Evolutionary conservation across 257 asterid species (phyloP), one percentile per base, ranked within the genome.

Genomic region (Solanum medicagineum): DNA sequence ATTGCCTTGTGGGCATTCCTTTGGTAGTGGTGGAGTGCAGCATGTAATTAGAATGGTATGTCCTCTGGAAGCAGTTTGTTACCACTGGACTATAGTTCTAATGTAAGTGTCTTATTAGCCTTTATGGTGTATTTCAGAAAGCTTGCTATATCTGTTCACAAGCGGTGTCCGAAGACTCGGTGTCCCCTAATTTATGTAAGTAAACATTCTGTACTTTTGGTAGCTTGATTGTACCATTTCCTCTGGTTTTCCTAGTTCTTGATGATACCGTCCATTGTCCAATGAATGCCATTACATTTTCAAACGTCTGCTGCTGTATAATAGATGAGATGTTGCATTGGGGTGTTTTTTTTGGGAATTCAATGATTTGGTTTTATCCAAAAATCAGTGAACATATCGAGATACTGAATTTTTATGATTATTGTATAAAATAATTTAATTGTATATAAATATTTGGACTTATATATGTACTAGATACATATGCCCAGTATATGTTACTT

Each of bases 1-100:
- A 91, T 90, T 95, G 86, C 96, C 97, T 54, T 95, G 99, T 89
- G 99, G 99, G 83, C 99, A 97, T 89, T 97, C 99, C 87, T 97
- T 93, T 88, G 93, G 99, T 86, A 87, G 89, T 51, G 91, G 90
- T 84, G 99, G 99, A 79, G 89, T 94, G 56, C 93, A 92, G 17
- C 94, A 91, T 57, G 87, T 93, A 84, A 59, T 93, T 87, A 90
- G 92, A 87, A 89, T 87, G 98, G 99, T 97, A 87, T 88, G 91
- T 77, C 53, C 75, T 85, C 56, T 68, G 45, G 66, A 36, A 69
- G 47, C 24, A 29, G 11, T 16, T 29, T 53, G 65, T 79, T 79
- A 29, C 49, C 49, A 51, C 32, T 68, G 15, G 42, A 49, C 56
- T 49, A 82, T 60, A 49, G 45, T 75, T 24, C 22, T 75, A 49